Percentiles rank a stretch among this genome's conserved stretches.
phyloP scores from a whole-genome alignment of 1,139 yeast species.

The Hyphopichia buzzinii region DNA sequence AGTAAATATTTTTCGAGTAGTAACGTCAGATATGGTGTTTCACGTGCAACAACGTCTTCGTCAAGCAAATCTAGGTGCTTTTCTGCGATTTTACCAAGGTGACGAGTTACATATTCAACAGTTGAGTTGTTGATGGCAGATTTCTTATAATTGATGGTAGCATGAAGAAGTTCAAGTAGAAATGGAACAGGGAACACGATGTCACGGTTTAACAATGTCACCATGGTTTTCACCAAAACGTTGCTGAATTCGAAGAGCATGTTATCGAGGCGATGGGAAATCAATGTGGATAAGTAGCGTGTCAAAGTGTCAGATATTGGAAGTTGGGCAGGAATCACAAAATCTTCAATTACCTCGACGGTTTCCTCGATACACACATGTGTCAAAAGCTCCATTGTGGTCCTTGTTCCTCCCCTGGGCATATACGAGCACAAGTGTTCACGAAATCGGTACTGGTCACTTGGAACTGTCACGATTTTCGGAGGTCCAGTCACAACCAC shows the following conservation, averaged over 20 bases:
- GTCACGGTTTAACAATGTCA: background rate
- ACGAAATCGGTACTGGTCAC: conserved; percentile 35
- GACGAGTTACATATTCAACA: conserved; percentile 16
- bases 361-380: conserved; percentile 42
- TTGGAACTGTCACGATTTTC: conserved; percentile 24
- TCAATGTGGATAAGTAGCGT: conserved; percentile 39
- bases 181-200: conserved; percentile 46
- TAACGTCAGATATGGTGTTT: conserved; percentile 38
- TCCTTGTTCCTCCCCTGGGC: conserved; percentile 48
- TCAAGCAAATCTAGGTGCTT: conserved; percentile 25
- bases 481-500: background rate
- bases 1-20: conserved; percentile 51
- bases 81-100: conserved; percentile 18
- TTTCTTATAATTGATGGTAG: conserved; percentile 53
- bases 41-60: conserved; percentile 35
- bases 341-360: conserved; percentile 26
- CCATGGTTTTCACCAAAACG: conserved; percentile 18
- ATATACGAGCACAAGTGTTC: conserved; percentile 38
- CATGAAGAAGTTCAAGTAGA: conserved; percentile 51
- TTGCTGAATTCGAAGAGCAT: conserved; percentile 40
- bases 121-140: conserved; percentile 47
- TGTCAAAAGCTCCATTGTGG: conserved; percentile 50
- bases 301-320: conserved; percentile 33
- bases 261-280: conserved; percentile 43
- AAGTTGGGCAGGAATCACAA: conserved; percentile 26